Evolutionary conservation across 2,329 filamentous ascomycete genomes (phyloP).

Genomic region (Albifimbria verrucaria): DNA sequence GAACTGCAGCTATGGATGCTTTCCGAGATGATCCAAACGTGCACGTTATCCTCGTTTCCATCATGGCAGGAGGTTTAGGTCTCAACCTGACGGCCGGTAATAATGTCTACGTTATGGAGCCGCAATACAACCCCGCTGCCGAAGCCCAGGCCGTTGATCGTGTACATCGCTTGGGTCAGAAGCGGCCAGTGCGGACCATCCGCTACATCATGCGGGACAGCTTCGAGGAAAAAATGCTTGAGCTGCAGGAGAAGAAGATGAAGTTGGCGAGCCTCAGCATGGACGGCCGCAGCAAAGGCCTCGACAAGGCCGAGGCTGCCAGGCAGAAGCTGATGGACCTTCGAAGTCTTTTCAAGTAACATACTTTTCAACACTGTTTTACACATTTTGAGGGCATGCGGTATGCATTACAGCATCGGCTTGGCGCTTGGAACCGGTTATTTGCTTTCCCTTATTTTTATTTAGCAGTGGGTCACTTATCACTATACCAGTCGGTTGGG

Average conservation of each 20-base stretch:
- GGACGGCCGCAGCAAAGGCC: constrained; percentile 56
- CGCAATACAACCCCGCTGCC: constrained; percentile 93
- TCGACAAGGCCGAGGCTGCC: constrained; percentile 52
- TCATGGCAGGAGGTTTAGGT: constrained; percentile 86
- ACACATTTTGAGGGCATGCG: neutral
- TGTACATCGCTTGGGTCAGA: constrained; percentile 88
- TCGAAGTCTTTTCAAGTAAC: constrained; percentile 54
- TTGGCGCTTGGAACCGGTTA: neutral
- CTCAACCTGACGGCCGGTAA: constrained; percentile 86
- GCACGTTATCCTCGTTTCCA: constrained; percentile 84
- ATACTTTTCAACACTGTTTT: neutral
- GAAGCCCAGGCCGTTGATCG: constrained; percentile 94
- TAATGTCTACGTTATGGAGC: constrained; percentile 95
- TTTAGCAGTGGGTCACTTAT: neutral
- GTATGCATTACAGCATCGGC: neutral
- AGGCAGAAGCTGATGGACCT: constrained; percentile 60
- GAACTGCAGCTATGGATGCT: constrained; percentile 69
- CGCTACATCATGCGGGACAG: constrained; percentile 87
- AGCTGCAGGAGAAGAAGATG: constrained; percentile 89
- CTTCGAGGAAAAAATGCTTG: constrained; percentile 92
- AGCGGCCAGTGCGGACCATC: constrained; percentile 78
- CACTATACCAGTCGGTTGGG: constrained; percentile 8
- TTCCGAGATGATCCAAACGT: constrained; percentile 73
- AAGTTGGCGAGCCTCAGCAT: constrained; percentile 84
- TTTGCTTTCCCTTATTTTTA: neutral